Evolutionary conservation across 2,329 filamentous ascomycete genomes (phyloP), one percentile per base, ranked within the genome.

Genomic region (Alternaria gansuensis): DNA sequence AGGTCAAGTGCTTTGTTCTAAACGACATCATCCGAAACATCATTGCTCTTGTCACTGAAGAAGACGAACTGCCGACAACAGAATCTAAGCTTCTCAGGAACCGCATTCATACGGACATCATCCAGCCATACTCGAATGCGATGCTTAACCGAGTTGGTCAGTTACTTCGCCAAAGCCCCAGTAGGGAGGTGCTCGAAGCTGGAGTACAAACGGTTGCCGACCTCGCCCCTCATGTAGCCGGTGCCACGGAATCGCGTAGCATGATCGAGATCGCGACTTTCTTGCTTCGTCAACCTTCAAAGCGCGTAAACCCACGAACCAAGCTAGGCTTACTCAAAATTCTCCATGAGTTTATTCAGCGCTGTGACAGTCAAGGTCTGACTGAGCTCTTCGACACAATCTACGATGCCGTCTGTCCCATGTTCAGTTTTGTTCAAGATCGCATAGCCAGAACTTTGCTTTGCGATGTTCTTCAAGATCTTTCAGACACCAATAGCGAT

Each of bases 341-440:
- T 51, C 80, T 98, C 17, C 88, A 95, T 72, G 87, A 90, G 60
- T 96, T 97, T 64, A 84, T 97, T 43, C 87, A 88, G 8, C 80
- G 90, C 2, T 87, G 87, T 60, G 80, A 87, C 56, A 78, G 84
- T 9, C 78, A 84, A 46, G 82, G 84, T 59, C 83, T 90, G 48
- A 70, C 78, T 5, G 82, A 84, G 24, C 79, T 94, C 14, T 86
- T 86, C 48, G 79, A 84, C 43, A 83, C 85, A 34, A 86, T 96
- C 0, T 96, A 90, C 73, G 82, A 87, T 44, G 91, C 91, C 0
- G 79, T 95, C 9, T 89, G 91, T 4, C 88, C 91, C 0, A 84
- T 98, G 33, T 98, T 97, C 73, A 91, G 92, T 54, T 97, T 93
- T 74, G 94, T 98, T 81, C 91, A 88, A 68, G 93, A 98, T 75